Conservation (phyloP, 2,329 filamentous ascomycete genomes). For the Aspergillus unguis region DNA sequence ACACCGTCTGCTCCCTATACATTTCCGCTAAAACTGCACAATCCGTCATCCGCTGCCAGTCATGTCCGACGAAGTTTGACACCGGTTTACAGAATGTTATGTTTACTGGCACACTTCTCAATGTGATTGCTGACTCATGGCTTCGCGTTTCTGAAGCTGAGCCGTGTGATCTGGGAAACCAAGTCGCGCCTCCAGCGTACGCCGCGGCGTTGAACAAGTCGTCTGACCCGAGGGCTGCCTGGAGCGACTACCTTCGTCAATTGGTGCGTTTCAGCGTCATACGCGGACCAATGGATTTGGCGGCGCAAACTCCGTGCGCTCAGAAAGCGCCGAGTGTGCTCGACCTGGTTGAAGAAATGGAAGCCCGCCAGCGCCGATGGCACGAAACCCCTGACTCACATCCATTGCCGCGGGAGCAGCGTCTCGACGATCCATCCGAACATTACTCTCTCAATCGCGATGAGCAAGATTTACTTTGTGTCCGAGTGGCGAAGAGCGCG, state of each 20-base stretch:
- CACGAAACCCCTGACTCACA: slow-evolving; percentile 29
- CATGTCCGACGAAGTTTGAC: slow-evolving; percentile 42
- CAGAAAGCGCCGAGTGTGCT: slow-evolving; percentile 34
- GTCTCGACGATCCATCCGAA: slow-evolving; percentile 3
- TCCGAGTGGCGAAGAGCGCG: slow-evolving; percentile 35
- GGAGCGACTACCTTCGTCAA: slow-evolving; percentile 39
- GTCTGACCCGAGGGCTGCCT: slow-evolving; percentile 26
- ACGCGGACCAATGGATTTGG: slow-evolving; percentile 28
- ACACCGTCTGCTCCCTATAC: slow-evolving; percentile 44
- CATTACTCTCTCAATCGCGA: slow-evolving; percentile 8
- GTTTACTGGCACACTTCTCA: slow-evolving; percentile 45
- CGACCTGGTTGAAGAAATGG: slow-evolving; percentile 40
- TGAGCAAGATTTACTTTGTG: slow-evolving; percentile 33
- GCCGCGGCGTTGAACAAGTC: slow-evolving; percentile 26
- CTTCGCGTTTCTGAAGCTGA: slow-evolving; percentile 37
- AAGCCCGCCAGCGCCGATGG: slow-evolving; percentile 42
- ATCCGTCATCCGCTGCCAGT: slow-evolving; percentile 41
- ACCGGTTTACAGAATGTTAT: slow-evolving; percentile 46
- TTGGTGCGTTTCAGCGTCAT: slow-evolving; percentile 36
- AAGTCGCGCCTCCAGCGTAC: slow-evolving; percentile 32
- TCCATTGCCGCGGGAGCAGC: slow-evolving; percentile 16
- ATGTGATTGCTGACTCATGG: slow-evolving; percentile 45
- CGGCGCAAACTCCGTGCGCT: slow-evolving; percentile 26
- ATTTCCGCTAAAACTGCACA: slow-evolving; percentile 42
- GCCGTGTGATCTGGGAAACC: slow-evolving; percentile 35